Evolutionary conservation across 2,329 filamentous ascomycete species (phyloP), one percentile per base, ranked within the genome.

Genomic region (Diaporthe amygdali): DNA sequence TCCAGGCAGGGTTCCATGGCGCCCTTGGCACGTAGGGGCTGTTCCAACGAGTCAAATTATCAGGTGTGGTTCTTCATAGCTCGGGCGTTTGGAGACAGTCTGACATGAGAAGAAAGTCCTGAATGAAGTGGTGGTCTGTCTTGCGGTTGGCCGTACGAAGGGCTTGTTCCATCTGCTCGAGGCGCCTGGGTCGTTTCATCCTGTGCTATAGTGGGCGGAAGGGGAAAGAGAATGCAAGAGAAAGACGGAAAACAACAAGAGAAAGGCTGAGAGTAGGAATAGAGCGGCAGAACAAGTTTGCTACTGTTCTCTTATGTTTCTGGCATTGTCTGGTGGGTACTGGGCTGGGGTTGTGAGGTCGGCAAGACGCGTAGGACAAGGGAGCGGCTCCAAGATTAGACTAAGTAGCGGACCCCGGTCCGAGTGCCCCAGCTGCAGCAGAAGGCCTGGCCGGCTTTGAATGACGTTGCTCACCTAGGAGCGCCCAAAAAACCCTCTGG

Each of bases 1-100:
- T 83, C 89, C 89, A 92, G 49, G 75, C 34, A 1, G 76, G 71
- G 15, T 70, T 68, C 80, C 80, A 82, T n/a, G 66, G 32, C 32
- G 52, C 54, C 22, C 51, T 59, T 30, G 66, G 20, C 32, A n/a
- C 41, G 41, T 59, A 22, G n/a, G 41, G 54, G 22, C 54, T 55
- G 37, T 27, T 59, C 41, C 25, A 39, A 41, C 8, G 27, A 47
- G 37, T 47, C 17, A 27, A 39, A 8, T 39, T 22, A 39, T 34
- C 27, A 59, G 22, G 41, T 15, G 46, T 27, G 46, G 25, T 8
- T 39, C 9, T 20, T 25, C 12, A 34, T 52, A n/a, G 32, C 32
- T 17, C 20, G 15, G 15, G 22, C 15, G 25, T 22, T 44, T 12
- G 30, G 47, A 30, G 25, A 22, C 6, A 32, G n/a, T 32, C 64